Conservation (phyloP, 2,329 filamentous ascomycete genomes). For the Periconia sp. region DNA sequence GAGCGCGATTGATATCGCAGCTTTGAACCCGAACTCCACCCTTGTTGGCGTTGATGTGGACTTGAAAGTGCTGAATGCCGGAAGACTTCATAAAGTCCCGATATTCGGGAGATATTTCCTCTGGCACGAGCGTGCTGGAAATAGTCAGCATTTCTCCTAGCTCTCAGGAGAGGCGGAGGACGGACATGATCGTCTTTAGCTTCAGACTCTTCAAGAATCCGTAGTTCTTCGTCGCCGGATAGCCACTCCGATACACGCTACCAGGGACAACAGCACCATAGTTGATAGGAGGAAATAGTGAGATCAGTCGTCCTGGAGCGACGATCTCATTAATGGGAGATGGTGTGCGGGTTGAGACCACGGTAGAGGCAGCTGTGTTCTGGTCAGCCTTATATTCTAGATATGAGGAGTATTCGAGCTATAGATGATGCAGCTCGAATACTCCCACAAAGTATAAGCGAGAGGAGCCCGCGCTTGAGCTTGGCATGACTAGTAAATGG, state of each 20-base stretch:
- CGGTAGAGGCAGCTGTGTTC: too few species aligned
- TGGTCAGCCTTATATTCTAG: too few species aligned
- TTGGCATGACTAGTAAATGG: too few species aligned
- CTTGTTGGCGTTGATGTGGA: slow-evolving; percentile 88
- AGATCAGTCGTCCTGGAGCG: slow-evolving; percentile 43
- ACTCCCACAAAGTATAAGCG: slow-evolving; percentile 3
- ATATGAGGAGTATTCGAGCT: too few species aligned
- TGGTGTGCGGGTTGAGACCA: slow-evolving; percentile 12
- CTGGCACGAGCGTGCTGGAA: slow-evolving; percentile 57
- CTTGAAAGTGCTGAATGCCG: slow-evolving; percentile 73
- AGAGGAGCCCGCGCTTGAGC: too few species aligned
- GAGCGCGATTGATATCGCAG: slow-evolving; percentile 69
- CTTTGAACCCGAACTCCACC: slow-evolving; percentile 57
- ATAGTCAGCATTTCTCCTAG: slow-evolving; percentile 40
- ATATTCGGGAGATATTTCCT: slow-evolving; percentile 56
- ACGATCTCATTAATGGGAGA: slow-evolving; percentile 18
- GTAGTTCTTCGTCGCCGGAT: slow-evolving; percentile 74
- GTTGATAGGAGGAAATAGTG: slow-evolving; percentile 66
- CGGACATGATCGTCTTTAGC: slow-evolving; percentile 81
- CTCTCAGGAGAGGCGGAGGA: slow-evolving; percentile 7
- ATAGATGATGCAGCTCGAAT: not conserved
- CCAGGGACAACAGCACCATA: slow-evolving; percentile 77
- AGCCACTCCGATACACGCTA: slow-evolving; percentile 80
- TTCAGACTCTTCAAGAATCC: slow-evolving; percentile 70
- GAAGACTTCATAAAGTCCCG: slow-evolving; percentile 67